Evolutionary conservation across 2,329 filamentous ascomycete species (phyloP), one percentile per base, ranked within the genome.

Genomic region (Penicillium sp.): DNA sequence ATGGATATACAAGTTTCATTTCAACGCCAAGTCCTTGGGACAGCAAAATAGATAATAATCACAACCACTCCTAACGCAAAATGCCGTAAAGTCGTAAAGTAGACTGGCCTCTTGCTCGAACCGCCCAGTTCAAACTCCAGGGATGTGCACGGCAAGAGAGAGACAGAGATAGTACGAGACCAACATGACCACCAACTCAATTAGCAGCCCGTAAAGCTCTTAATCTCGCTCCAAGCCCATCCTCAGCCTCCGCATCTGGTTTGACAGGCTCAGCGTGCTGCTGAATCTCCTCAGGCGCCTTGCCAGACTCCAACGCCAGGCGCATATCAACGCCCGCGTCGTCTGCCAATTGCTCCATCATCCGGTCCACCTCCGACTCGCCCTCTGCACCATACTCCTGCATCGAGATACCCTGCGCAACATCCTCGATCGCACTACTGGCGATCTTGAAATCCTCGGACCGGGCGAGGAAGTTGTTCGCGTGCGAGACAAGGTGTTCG

Each of bases 361-460:
- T 56, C 39, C 66, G 67, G 58, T 76, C 73, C 44, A 75, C 73
- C 42, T 76, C 73, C 1, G 66, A 54, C 52, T 73, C 70, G 1
- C 72, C 73, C 60, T 76, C 72, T 3, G 75, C 74, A 23, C 74
- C 75, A 44, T 76, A 74, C 60, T 75, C 73, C 58, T 73, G 70
- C 70, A 74, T 72, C 45, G 71, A 71, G 8, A 76, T 61, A 1
- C 72, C 72, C 54, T 70, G 66, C 24, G 70, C 70, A 10, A 76
- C 73, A 53, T 74, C 72, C 53, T 74, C 70, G 41, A 76, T 71
- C 18, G 73, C 73, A 49, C 60, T 67, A 23, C 70, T 70, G 4
- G 73, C 73, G 48, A 76, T 74, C 58, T 75, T 75, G 42, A 76
- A 75, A 56, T 75, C 73, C 52, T 76, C 73, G 16, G 66, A 70